Evolutionary conservation across 352 stramenopile species (phyloP).

Genomic region (Globisporangium canariense): DNA sequence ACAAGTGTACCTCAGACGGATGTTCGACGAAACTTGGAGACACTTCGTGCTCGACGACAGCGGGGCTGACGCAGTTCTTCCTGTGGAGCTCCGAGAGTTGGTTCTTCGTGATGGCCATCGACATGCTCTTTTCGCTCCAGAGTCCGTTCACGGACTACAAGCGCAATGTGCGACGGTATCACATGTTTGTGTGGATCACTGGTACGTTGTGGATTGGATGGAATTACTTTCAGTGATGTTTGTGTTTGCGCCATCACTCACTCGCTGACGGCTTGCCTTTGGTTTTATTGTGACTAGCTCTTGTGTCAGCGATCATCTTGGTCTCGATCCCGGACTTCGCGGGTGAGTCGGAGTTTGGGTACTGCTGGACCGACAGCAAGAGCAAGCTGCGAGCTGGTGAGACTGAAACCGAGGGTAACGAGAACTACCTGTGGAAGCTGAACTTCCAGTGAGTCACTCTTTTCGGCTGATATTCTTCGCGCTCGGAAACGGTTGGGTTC

Average conservation of each 20-base stretch:
- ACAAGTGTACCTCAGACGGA: conserved; percentile 60
- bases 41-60: conserved; percentile 56
- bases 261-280: not conserved
- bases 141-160: conserved; percentile 90
- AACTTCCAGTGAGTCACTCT: conserved; percentile 70
- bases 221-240: not conserved
- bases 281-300: conserved; percentile 26
- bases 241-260: not conserved
- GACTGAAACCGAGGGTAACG: conserved; percentile 21
- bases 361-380: conserved; percentile 80
- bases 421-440: conserved; percentile 74
- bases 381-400: conserved; percentile 37
- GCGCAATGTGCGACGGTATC: conserved; percentile 78
- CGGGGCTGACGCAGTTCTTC: conserved; percentile 83
- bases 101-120: conserved; percentile 89
- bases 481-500: not conserved
- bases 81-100: conserved; percentile 86
- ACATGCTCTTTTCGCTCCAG: conserved; percentile 82
- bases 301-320: conserved; percentile 65
- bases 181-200: conserved; percentile 79
- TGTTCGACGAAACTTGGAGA: conserved; percentile 35
- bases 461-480: not conserved
- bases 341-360: conserved; percentile 77
- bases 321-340: conserved; percentile 71
- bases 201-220: conserved; percentile 25